Percentiles rank a stretch among this genome's conserved stretches.
Evolutionary conservation across 2,329 filamentous ascomycete species (phyloP).

Genomic region (Calonectria honghensis): DNA sequence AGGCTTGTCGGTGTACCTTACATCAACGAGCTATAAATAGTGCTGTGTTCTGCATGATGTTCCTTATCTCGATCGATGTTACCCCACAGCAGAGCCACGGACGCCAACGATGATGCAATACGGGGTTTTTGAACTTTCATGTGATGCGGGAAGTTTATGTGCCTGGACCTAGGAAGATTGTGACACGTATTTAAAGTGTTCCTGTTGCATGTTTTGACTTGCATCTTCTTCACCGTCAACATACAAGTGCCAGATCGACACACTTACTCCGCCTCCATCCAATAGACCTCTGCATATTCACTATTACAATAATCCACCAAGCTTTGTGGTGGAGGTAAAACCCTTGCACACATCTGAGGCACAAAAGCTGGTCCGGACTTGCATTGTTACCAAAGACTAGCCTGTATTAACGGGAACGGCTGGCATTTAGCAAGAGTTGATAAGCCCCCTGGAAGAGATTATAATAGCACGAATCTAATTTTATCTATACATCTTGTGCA

Average conservation of each 20-base stretch:
- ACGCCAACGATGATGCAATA: slow-evolving; percentile 10
- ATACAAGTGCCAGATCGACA: neutral
- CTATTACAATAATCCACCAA: neutral
- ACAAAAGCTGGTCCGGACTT: neutral
- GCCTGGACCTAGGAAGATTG: neutral
- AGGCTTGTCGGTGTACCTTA: slow-evolving; percentile 16
- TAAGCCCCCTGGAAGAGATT: neutral
- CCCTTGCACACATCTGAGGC: neutral
- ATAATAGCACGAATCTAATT: neutral
- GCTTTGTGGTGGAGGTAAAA: neutral
- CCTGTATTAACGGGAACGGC: neutral
- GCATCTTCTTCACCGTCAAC: neutral
- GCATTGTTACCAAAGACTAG: neutral
- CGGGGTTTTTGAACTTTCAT: neutral
- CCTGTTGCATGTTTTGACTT: neutral
- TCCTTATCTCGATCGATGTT: slow-evolving; percentile 20
- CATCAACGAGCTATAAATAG: slow-evolving; percentile 16
- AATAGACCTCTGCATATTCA: neutral
- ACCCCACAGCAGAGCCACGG: slow-evolving; percentile 16
- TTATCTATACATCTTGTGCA: neutral
- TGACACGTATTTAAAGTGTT: neutral
- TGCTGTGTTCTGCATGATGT: slow-evolving; percentile 13
- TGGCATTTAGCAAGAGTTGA: neutral
- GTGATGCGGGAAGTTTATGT: slow-evolving; percentile 11
- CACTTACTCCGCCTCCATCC: too few relatives aligned